phyloP scores from a whole-genome alignment of 805 yeast genomes.

The Cyberlindnera americana region DNA sequence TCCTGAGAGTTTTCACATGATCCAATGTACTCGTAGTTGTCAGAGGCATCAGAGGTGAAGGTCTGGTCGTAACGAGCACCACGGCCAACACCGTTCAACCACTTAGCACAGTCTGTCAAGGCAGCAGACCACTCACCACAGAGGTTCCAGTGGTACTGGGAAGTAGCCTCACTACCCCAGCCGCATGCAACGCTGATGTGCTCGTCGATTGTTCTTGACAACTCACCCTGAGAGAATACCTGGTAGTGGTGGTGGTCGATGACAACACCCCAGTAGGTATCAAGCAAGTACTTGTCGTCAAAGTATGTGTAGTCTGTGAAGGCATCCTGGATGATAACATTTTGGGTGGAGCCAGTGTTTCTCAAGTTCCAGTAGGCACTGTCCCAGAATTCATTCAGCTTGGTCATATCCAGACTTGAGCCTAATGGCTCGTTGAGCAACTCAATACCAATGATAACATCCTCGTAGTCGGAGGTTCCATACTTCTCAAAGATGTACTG shows the following conservation, averaged over 20 bases:
- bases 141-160: conserved; percentile 68
- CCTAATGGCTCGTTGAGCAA: conserved; percentile 89
- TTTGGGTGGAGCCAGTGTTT: conserved; percentile 46
- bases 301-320: conserved; percentile 60
- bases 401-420: conserved; percentile 53
- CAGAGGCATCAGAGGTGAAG: conserved; percentile 32
- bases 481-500: conserved; percentile 56
- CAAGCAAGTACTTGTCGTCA: conserved; percentile 49
- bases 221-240: conserved; percentile 66
- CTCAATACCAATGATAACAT: conserved; percentile 80
- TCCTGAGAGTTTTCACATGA: conserved; percentile 55
- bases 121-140: conserved; percentile 93
- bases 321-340: conserved; percentile 79
- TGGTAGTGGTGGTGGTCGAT: conserved; percentile 91
- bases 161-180: conserved; percentile 41
- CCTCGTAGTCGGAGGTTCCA: conserved; percentile 55
- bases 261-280: conserved; percentile 58
- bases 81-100: conserved; percentile 84
- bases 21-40: conserved; percentile 44
- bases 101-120: conserved; percentile 81
- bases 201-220: conserved; percentile 54
- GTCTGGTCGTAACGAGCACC: conserved; percentile 81
- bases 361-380: conserved; percentile 67
- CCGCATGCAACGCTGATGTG: conserved; percentile 55
- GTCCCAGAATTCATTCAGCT: conserved; percentile 55